Conservation (phyloP, 768 basidiomycete genomes). For the Mycena crocata region DNA sequence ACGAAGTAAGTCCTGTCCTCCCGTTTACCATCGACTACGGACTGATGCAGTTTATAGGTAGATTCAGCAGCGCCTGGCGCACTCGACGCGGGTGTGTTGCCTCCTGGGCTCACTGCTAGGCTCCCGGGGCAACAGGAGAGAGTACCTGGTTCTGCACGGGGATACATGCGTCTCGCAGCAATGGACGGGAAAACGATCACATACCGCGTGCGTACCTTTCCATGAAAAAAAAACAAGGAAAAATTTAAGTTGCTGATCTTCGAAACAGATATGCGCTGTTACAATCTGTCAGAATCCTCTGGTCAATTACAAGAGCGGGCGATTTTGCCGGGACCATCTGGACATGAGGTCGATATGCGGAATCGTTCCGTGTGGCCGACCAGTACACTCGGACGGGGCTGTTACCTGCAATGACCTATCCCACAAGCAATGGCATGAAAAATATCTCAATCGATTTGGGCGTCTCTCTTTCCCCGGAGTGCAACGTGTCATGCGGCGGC, state of each 20-base stretch:
- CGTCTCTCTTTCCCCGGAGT: constrained; percentile 1
- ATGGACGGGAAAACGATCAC: constrained; percentile 48
- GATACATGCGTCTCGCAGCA: constrained; percentile 41
- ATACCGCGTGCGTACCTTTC: constrained; percentile 34
- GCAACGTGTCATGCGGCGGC: constrained; percentile 11
- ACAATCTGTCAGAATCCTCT: constrained; percentile 37
- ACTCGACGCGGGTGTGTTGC: too few relatives aligned
- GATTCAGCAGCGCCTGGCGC: not conserved
- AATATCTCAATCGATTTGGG: not conserved
- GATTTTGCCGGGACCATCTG: constrained; percentile 42
- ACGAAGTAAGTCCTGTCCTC: not conserved
- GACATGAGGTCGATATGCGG: constrained; percentile 2
- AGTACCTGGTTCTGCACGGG: constrained; percentile 11
- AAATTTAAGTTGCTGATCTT: not conserved
- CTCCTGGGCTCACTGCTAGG: not conserved
- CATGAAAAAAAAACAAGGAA: not conserved
- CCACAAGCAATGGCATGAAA: constrained; percentile 9
- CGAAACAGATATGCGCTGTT: constrained; percentile 39
- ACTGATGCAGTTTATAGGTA: not conserved
- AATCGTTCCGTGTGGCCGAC: not conserved
- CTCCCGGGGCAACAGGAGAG: constrained; percentile 5
- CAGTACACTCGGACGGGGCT: not conserved
- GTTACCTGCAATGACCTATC: not conserved
- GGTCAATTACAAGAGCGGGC: constrained; percentile 43
- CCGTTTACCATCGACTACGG: not conserved